phyloP scores from a whole-genome alignment of 805 yeast genomes.

The Blastobotrys robertii region DNA sequence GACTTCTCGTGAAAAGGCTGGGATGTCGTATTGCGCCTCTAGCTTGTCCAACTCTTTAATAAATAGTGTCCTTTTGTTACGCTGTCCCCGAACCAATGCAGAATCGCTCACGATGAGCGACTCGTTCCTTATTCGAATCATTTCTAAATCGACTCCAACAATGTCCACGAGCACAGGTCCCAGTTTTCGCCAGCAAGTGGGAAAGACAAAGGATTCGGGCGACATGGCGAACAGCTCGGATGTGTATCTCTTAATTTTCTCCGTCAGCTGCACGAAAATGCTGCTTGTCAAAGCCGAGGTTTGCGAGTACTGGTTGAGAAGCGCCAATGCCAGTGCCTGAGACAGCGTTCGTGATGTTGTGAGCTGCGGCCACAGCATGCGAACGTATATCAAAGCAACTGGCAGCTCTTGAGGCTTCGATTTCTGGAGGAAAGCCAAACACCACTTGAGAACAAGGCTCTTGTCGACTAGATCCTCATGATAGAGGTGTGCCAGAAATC shows the following conservation, averaged over 20 bases:
- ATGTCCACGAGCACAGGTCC: constrained; percentile 22
- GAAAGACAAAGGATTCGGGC: constrained; percentile 26
- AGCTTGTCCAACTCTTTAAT: constrained; percentile 25
- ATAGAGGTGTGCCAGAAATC: constrained; percentile 55
- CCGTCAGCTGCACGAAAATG: constrained; percentile 20
- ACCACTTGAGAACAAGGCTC: constrained; percentile 51
- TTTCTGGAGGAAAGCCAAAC: constrained; percentile 42
- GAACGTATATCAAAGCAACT: constrained; percentile 41
- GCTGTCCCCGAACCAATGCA: constrained; percentile 13
- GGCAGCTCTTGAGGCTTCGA: constrained; percentile 35
- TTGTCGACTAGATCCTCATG: constrained; percentile 59
- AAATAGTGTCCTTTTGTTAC: constrained; percentile 11
- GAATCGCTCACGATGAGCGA: constrained; percentile 17
- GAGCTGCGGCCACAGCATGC: constrained; percentile 65
- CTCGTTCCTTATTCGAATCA: constrained; percentile 17
- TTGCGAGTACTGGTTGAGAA: constrained; percentile 33
- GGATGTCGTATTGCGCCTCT: constrained; percentile 16
- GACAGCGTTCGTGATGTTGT: constrained; percentile 46
- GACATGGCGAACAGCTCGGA: constrained; percentile 15
- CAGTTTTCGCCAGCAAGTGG: constrained; percentile 22
- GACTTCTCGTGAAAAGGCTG: constrained; percentile 11
- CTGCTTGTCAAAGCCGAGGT: constrained; percentile 14
- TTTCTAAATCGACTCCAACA: constrained; percentile 12
- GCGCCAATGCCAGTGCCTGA: constrained; percentile 53
- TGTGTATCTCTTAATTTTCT: constrained; percentile 12